Base-by-base conservation (phyloP, 306 rosid genomes). In the Oxytropis ochrocephala region DNA sequence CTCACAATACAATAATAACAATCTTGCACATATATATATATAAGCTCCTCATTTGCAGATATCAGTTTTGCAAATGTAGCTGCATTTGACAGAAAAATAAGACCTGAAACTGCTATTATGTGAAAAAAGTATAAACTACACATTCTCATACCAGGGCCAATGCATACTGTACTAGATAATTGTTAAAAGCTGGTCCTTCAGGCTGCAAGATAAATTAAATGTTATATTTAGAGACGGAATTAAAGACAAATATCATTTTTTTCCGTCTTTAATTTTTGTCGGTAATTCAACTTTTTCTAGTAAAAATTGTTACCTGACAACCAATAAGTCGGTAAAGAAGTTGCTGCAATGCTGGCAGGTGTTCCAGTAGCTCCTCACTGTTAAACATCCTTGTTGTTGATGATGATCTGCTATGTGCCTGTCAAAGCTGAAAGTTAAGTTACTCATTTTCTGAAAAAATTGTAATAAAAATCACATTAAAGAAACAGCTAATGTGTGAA, bases 161-260 rank as follows among this genome's bases (percentile, higher is more conserved):
- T 64, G 96, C 96, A 82, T 95, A 95, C 67, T 95, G 99, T 74
- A 95, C 49, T 43, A 95, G 99, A 79, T 89, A 83, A 82, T 84
- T 84, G 81, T 29, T 65, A 70, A 69, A 77, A 64, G 95, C 97
- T 46, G 77, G 74, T 77, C 99, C 96, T 83, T 91, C 97, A 33
- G 99, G 99, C 99, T 95, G 92, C 77, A 85, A 83, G 65, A 80
- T 63, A 79, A 72, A 62, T 77, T 53, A 75, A 69, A 56, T 60
- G 76, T 49, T 53, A 64, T 67, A 18, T 13, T 13, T 11, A 60
- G 29, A 41, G 29, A 2, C 3, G 3, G 29, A 24, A 24, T 24
- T 24, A 4, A 24, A 24, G 29, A 2, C 29, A 4, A 24, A 24
- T 1, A 1, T 24, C 29, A 24, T 24, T 24, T 24, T 24, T 24